These are phyloP conservation scores for Fusarium nanum DNA, from an alignment of 2,329 filamentous ascomycete genomes.

Conservation along the genomic window DNA sequence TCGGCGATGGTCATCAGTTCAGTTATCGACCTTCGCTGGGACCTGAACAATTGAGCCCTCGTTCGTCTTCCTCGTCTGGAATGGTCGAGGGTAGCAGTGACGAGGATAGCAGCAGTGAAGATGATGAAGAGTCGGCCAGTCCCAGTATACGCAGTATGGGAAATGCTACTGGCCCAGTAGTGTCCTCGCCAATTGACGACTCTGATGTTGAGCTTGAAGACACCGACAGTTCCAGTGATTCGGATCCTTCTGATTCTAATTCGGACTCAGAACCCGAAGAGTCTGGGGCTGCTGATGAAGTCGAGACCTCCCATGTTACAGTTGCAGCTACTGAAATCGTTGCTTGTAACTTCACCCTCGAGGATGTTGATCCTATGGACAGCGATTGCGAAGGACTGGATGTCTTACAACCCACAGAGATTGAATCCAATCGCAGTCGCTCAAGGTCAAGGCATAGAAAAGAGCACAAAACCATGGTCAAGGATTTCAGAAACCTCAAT, in stretches of 20 bases:
- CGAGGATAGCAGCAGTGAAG: conserved; percentile 40
- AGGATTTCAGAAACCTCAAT: conserved; percentile 59
- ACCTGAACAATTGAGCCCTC: conserved; percentile 53
- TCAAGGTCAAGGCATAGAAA: conserved; percentile 54
- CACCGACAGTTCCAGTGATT: conserved; percentile 28
- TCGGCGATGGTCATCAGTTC: conserved; percentile 57
- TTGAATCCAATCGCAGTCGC: conserved; percentile 60
- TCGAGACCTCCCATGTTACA: conserved; percentile 39
- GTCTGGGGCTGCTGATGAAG: conserved; percentile 42
- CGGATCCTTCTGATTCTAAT: conserved; percentile 39
- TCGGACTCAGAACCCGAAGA: conserved; percentile 41
- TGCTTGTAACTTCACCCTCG: conserved; percentile 54
- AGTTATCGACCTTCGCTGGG: conserved; percentile 54
- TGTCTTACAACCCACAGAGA: conserved; percentile 58
- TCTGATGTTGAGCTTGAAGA: conserved; percentile 32
- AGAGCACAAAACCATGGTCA: conserved; percentile 58
- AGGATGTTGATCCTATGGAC: conserved; percentile 61
- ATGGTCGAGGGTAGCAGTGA: conserved; percentile 31
- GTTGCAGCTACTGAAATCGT: conserved; percentile 30
- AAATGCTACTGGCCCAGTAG: conserved; percentile 35
- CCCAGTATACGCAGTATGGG: conserved; percentile 46
- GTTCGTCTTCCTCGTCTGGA: conserved; percentile 51
- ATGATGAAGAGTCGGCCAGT: conserved; percentile 46
- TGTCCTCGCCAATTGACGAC: conserved; percentile 24
- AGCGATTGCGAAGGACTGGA: conserved; percentile 57